Evolutionary conservation across 208 protist species (phyloP).

Genomic region (Leishmania gerbilli): DNA sequence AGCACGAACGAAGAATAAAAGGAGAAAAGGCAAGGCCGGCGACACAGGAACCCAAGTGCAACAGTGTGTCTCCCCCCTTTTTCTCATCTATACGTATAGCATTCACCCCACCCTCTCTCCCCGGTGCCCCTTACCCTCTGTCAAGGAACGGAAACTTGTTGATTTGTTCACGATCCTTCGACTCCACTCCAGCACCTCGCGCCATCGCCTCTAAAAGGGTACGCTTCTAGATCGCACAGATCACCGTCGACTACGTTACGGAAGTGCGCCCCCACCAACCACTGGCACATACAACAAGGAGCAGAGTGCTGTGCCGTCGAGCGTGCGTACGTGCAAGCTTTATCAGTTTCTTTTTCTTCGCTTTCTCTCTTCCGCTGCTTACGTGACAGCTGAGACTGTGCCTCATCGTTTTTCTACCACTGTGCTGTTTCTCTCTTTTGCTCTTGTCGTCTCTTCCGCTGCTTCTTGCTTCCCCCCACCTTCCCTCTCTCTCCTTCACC

Average conservation of each 20-base stretch:
- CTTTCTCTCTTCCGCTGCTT: constrained; percentile 4
- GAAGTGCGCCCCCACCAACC: background rate
- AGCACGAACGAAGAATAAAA: background rate
- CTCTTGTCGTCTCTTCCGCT: constrained; percentile 5
- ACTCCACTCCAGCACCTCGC: background rate
- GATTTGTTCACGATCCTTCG: background rate
- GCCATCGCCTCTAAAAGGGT: background rate
- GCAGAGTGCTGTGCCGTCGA: background rate
- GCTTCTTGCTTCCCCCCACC: background rate
- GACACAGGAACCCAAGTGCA: background rate
- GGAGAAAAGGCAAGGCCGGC: background rate
- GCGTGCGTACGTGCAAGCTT: background rate
- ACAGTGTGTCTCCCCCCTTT: background rate
- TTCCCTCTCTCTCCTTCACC: background rate
- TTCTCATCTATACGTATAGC: background rate
- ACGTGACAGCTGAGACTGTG: background rate
- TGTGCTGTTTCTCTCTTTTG: background rate
- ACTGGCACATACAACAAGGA: background rate
- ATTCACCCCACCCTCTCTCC: background rate
- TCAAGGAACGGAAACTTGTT: background rate
- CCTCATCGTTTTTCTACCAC: background rate
- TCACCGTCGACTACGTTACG: background rate
- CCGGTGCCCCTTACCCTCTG: background rate
- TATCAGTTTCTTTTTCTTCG: background rate
- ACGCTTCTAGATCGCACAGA: background rate